Conservation (phyloP, 768 basidiomycete species). For the Lentinula sp. region DNA sequence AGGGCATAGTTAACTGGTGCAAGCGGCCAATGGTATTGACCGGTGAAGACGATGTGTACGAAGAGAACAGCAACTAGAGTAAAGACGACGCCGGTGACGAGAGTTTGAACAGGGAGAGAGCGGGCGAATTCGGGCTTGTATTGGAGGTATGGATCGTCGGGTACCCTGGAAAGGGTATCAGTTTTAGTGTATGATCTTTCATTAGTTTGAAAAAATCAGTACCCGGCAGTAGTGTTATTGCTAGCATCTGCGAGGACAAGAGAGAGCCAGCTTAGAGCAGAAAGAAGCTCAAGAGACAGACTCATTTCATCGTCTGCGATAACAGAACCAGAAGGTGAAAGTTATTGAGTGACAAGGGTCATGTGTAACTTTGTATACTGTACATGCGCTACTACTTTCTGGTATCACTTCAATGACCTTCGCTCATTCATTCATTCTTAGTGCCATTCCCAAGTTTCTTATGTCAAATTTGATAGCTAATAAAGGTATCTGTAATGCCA, state of each 20-base stretch:
- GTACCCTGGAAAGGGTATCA: not conserved
- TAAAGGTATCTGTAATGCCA: not conserved
- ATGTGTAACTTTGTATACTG: not conserved
- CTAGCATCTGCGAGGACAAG: not conserved
- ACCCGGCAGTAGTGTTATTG: not conserved
- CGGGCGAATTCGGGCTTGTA: constrained; percentile 79
- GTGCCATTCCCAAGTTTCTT: not conserved
- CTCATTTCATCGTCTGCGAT: constrained; percentile 2
- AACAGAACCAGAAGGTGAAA: not conserved
- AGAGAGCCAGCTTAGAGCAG: not conserved
- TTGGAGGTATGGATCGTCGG: constrained; percentile 65
- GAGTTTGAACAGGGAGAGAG: constrained; percentile 87
- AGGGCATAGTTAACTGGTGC: constrained; percentile 89
- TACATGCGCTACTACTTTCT: not conserved
- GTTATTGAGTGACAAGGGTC: not conserved
- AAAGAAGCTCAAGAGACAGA: not conserved
- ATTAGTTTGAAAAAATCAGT: not conserved
- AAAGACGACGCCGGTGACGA: constrained; percentile 78
- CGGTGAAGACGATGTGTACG: constrained; percentile 91
- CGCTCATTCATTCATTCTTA: not conserved
- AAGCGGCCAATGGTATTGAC: constrained; percentile 93
- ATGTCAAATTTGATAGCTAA: not conserved
- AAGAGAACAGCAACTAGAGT: constrained; percentile 82
- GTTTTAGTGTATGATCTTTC: not conserved
- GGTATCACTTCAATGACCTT: no score